Evolutionary conservation across 2,329 filamentous ascomycete species (phyloP).

Genomic region (Aspergillus pseudotamarii): DNA sequence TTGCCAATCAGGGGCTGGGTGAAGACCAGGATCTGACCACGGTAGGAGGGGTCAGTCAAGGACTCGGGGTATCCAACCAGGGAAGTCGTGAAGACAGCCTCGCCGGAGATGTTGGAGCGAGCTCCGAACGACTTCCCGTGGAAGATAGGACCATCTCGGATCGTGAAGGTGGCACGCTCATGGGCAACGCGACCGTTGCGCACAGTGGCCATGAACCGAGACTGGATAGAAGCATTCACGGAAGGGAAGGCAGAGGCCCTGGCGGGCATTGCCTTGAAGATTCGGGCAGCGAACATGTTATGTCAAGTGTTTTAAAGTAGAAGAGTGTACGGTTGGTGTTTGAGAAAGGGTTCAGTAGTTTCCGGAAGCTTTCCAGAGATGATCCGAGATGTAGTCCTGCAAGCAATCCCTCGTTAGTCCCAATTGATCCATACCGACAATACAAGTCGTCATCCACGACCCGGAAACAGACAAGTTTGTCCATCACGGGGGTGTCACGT

Average conservation of each 20-base stretch:
- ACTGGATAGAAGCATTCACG: slow-evolving; percentile 39
- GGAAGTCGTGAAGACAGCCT: slow-evolving; percentile 98
- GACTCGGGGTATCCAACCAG: slow-evolving; percentile 97
- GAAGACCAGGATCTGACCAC: slow-evolving; percentile 91
- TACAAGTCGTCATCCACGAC: background rate
- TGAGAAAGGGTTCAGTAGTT: slow-evolving; percentile 50
- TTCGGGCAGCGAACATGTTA: slow-evolving; percentile 58
- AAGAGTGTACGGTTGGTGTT: background rate
- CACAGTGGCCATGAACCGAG: slow-evolving; percentile 64
- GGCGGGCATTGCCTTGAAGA: slow-evolving; percentile 55
- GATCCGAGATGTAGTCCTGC: slow-evolving; percentile 70
- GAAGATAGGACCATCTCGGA: slow-evolving; percentile 94
- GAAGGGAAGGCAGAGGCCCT: slow-evolving; percentile 50
- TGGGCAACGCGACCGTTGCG: slow-evolving; percentile 71
- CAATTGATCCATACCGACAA: background rate
- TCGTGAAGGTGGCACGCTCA: slow-evolving; percentile 89
- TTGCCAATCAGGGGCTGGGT: slow-evolving; percentile 98
- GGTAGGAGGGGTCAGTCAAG: slow-evolving; percentile 69
- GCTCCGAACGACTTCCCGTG: slow-evolving; percentile 95
- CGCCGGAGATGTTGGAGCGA: slow-evolving; percentile 93
- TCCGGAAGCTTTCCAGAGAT: slow-evolving; percentile 69
- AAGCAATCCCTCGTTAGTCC: slow-evolving; percentile 12
- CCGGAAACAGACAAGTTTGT: background rate
- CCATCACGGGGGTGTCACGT: background rate
- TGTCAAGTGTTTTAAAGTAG: slow-evolving; percentile 19